Conservation (phyloP, 1,284 basidiomycete genomes). For the Ganoderma resinaceum region DNA sequence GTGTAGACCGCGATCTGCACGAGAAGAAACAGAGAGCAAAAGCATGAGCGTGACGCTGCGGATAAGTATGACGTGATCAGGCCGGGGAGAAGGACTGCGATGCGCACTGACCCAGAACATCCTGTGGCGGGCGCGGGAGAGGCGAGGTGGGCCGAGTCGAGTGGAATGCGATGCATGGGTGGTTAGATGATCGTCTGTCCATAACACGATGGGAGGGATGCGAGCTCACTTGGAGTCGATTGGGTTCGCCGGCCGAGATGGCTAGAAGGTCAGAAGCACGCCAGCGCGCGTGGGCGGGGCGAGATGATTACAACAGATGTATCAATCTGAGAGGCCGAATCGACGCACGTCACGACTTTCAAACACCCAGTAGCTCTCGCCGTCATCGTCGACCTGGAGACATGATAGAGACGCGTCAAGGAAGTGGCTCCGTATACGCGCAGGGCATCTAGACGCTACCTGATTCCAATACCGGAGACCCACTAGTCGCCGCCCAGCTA, state of each 20-base stretch:
- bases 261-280: conserved; percentile 53
- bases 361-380: conserved; percentile 96
- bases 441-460: conserved; percentile 44
- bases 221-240: conserved; percentile 83
- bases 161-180: conserved; percentile 10
- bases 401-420: conserved; percentile 22
- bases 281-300: not conserved
- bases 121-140: conserved; percentile 47
- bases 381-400: conserved; percentile 87
- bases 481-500: conserved; percentile 89
- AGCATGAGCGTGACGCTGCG: conserved; percentile 5
- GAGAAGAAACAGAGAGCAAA: not conserved
- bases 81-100: not conserved
- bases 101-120: conserved; percentile 84
- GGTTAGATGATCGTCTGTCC: conserved; percentile 8
- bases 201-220: conserved; percentile 5
- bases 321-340: conserved; percentile 5
- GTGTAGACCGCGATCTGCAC: conserved; percentile 83
- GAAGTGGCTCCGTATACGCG: not conserved
- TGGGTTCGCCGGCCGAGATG: conserved; percentile 88
- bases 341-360: conserved; percentile 86
- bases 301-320: conserved; percentile 15
- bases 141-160: conserved; percentile 1
- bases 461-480: conserved; percentile 97
- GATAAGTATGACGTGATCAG: conserved; percentile 11